Conservation (phyloP, 1,284 basidiomycete species). For the Cryptococcus sp. region DNA sequence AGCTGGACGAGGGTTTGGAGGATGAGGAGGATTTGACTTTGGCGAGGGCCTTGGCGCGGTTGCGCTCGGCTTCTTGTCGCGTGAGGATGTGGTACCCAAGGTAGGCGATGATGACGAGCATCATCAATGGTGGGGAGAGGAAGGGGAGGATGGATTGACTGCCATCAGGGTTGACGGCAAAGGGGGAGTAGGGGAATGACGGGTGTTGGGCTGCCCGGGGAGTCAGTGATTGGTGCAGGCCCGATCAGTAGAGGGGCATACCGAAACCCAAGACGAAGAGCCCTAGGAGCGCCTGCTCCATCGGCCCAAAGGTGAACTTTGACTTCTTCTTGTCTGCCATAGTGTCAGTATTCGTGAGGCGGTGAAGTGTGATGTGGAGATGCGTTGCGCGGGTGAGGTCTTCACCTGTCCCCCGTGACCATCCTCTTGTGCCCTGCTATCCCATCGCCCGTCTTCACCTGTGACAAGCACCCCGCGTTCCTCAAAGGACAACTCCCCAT, state of each 20-base stretch:
- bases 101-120: conserved; percentile 35
- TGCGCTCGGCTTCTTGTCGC: conserved; percentile 31
- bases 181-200: conserved; percentile 27
- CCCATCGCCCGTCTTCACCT: too few species aligned
- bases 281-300: conserved; percentile 33
- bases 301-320: conserved; percentile 31
- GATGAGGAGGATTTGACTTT: conserved; percentile 20
- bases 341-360: not conserved
- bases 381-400: not conserved
- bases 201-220: conserved; percentile 22
- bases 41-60: conserved; percentile 21
- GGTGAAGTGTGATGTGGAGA: not conserved
- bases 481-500: not conserved
- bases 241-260: not conserved
- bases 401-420: too few species aligned
- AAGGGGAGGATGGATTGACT: conserved; percentile 21
- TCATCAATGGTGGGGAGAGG: conserved; percentile 33
- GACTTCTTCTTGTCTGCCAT: conserved; percentile 22
- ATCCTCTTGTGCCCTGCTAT: too few species aligned
- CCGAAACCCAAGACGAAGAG: conserved; percentile 34
- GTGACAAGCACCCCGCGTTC: too few species aligned
- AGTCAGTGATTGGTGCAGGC: conserved; percentile 9
- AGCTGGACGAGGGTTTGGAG: conserved; percentile 15
- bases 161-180: conserved; percentile 11
- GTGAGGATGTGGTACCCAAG: conserved; percentile 33